Evolutionary conservation across 352 stramenopile species (phyloP).

Genomic region (Pythium grandisporangium): DNA sequence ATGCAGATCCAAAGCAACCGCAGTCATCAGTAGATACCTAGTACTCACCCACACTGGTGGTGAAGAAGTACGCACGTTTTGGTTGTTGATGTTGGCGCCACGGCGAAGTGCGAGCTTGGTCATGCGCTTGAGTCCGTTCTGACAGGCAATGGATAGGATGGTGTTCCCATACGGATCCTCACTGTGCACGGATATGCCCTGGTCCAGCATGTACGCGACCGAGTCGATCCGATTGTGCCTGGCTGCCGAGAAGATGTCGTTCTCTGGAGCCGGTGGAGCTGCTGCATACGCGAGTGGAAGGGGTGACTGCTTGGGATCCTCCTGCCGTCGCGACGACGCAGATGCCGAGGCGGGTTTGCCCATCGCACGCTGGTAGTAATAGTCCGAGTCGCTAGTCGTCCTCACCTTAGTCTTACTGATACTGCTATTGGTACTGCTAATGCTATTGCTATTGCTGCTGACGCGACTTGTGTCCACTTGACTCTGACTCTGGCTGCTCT

Average conservation of each 20-base stretch:
- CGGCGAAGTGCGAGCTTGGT: constrained; percentile 76
- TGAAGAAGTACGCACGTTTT: constrained; percentile 77
- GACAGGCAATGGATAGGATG: constrained; percentile 79
- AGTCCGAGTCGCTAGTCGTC: constrained; percentile 3
- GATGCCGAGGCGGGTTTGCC: neutral
- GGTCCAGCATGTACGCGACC: constrained; percentile 76
- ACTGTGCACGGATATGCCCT: constrained; percentile 73
- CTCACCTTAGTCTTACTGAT: no score
- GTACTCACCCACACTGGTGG: no score
- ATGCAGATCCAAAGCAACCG: no score
- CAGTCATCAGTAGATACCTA: no score
- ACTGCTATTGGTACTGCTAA: no score
- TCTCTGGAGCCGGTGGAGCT: constrained; percentile 21
- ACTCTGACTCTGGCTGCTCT: constrained; percentile 2
- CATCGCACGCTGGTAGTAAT: neutral
- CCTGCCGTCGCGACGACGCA: neutral
- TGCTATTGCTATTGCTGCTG: no score
- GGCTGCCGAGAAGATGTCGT: constrained; percentile 83
- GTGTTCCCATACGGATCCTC: constrained; percentile 80
- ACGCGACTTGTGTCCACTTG: constrained; percentile 14
- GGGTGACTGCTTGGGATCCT: constrained; percentile 1
- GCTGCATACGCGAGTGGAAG: constrained; percentile 7
- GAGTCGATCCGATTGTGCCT: constrained; percentile 82
- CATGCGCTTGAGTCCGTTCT: constrained; percentile 89
- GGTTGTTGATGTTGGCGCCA: constrained; percentile 83